These are phyloP conservation scores for Erodium chrysanthum DNA, from an alignment of 441 rosid species.

Conservation along the genomic window DNA sequence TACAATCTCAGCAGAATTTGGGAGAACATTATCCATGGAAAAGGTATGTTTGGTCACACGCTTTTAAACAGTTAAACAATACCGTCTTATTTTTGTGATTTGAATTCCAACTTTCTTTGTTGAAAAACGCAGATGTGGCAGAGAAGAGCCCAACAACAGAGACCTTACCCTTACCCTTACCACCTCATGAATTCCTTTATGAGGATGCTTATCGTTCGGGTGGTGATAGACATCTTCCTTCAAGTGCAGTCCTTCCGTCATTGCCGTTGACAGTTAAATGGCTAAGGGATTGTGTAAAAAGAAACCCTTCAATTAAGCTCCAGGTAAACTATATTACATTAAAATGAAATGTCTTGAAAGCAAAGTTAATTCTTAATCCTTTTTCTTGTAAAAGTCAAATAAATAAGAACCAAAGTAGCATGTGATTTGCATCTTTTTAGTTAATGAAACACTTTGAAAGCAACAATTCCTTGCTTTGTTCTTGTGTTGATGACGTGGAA, in stretches of 20 bases:
- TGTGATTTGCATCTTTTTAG: no score
- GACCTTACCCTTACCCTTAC: conserved; percentile 17
- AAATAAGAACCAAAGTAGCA: not conserved
- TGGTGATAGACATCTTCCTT: not conserved
- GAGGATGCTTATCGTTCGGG: conserved; percentile 11
- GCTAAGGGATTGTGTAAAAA: conserved; percentile 62
- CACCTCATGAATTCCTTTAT: conserved; percentile 13
- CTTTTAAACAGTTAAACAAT: no score
- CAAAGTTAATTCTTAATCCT: not conserved
- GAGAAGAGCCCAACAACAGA: conserved; percentile 11
- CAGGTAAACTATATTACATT: not conserved
- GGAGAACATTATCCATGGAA: conserved; percentile 59
- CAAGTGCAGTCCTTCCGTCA: conserved; percentile 44
- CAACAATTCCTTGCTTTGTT: not conserved
- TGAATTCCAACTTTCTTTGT: not conserved
- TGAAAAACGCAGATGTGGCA: conserved; percentile 6
- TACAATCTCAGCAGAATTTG: conserved; percentile 55
- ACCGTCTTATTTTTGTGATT: not conserved
- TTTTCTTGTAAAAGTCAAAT: not conserved
- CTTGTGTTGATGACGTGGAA: not conserved
- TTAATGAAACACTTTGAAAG: no score
- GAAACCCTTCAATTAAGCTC: conserved; percentile 49
- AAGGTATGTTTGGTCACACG: no score
- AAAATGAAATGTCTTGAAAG: no score
- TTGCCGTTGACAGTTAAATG: conserved; percentile 71